phyloP scores from a whole-genome alignment of 345 rosid genomes.

The Eucalyptus shirleyi region DNA sequence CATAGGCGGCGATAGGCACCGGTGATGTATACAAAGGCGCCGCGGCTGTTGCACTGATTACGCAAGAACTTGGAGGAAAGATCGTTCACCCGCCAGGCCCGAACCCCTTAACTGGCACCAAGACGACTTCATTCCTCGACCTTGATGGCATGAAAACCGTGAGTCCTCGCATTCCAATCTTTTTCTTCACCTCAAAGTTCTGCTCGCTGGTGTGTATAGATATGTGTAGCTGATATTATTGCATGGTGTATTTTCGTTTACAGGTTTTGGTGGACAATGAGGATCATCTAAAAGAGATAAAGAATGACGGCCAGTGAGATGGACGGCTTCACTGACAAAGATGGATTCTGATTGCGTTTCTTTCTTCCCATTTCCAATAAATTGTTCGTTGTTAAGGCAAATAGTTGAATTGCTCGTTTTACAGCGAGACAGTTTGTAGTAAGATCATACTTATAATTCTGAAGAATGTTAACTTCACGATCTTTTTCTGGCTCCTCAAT shows the following conservation, averaged over 20 bases:
- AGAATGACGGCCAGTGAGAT: neutral
- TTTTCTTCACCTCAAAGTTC: neutral
- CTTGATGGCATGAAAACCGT: conserved; percentile 38
- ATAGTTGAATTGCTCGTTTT: neutral
- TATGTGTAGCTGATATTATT: neutral
- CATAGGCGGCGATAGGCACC: conserved; percentile 20
- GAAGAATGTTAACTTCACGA: neutral
- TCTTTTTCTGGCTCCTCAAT: neutral
- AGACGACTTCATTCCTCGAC: conserved; percentile 24
- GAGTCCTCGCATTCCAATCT: neutral
- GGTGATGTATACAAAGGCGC: conserved; percentile 32
- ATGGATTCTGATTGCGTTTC: neutral
- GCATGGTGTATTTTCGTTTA: neutral
- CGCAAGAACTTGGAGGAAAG: conserved; percentile 28
- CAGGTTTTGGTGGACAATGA: conserved; percentile 35
- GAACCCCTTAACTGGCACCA: conserved; percentile 17
- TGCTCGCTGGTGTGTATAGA: neutral
- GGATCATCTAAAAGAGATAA: conserved; percentile 20
- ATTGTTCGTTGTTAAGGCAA: neutral
- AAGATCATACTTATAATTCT: neutral
- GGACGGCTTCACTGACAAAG: neutral
- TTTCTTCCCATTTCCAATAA: neutral
- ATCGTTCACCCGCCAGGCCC: conserved; percentile 25
- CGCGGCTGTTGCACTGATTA: conserved; percentile 15
- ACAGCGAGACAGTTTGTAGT: neutral